Evolutionary conservation across 352 stramenopile genomes (phyloP).

Genomic region (Globisporangium cylindrosporum): DNA sequence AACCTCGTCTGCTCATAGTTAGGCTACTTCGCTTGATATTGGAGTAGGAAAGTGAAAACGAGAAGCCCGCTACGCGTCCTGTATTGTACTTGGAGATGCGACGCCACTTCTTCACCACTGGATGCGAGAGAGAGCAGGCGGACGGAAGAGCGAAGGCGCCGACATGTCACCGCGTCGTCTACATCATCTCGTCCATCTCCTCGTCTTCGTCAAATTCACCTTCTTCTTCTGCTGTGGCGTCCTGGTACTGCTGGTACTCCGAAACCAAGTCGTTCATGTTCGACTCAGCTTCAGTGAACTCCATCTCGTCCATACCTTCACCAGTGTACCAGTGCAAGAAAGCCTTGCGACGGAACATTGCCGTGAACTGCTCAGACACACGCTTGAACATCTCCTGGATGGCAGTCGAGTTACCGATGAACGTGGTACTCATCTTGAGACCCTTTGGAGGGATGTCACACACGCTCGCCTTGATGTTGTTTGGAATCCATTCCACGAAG

Average conservation of each 20-base stretch:
- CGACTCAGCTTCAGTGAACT: conserved; percentile 99
- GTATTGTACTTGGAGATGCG: conserved; percentile 52
- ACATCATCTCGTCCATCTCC: conserved; percentile 93
- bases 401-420: not conserved
- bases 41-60: conserved; percentile 22
- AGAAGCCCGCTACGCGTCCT: conserved; percentile 41
- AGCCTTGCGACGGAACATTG: conserved; percentile 99
- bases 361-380: conserved; percentile 99
- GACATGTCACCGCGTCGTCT: conserved; percentile 40
- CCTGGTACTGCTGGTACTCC: conserved; percentile 99
- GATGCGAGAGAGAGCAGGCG: conserved; percentile 31
- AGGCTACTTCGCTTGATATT: conserved; percentile 47
- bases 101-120: conserved; percentile 26
- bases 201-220: conserved; percentile 96
- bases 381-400: conserved; percentile 38
- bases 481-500: not conserved
- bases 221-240: conserved; percentile 98
- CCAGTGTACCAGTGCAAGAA: conserved; percentile 99
- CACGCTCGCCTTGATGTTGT: not conserved
- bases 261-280: conserved; percentile 99
- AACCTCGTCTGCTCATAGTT: conserved; percentile 63
- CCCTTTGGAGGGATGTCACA: not conserved
- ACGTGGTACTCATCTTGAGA: not conserved
- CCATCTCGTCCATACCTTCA: conserved; percentile 99
- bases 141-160: not conserved